Evolutionary conservation across 768 basidiomycete genomes (phyloP).

Genomic region (Tephrocybe sp.): DNA sequence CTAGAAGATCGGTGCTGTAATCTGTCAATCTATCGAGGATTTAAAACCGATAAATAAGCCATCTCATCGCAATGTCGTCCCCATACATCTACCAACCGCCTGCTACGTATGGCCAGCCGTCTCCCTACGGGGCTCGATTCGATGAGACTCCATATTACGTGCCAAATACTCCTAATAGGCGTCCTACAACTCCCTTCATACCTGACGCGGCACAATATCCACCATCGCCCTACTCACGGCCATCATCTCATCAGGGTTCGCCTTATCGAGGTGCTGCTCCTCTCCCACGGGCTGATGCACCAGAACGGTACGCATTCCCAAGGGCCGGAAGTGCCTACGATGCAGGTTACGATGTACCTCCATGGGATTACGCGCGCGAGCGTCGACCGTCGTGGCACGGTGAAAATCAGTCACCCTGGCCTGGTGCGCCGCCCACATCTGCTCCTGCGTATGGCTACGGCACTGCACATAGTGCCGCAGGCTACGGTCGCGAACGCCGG

Average conservation of each 20-base stretch:
- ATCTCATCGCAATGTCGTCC: constrained; percentile 3
- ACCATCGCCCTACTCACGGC: constrained; percentile 11
- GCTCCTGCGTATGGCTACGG: background rate
- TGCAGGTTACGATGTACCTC: background rate
- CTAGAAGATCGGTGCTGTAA: no score
- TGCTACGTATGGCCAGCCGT: background rate
- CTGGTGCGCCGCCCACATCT: background rate
- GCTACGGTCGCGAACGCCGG: background rate
- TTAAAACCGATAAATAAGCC: no score
- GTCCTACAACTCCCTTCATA: constrained; percentile 13
- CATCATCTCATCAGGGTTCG: constrained; percentile 4
- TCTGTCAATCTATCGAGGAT: no score
- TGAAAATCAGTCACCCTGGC: constrained; percentile 1
- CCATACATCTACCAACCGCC: constrained; percentile 12
- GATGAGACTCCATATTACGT: constrained; percentile 11
- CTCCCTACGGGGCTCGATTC: background rate
- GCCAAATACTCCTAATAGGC: background rate
- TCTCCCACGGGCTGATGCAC: background rate
- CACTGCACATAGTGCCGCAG: no score
- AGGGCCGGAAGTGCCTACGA: background rate
- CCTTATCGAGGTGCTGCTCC: constrained; percentile 1
- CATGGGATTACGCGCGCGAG: constrained; percentile 4
- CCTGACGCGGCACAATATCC: constrained; percentile 10
- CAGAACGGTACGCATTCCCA: constrained; percentile 6
- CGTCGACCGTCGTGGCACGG: constrained; percentile 12